Conservation (phyloP, 441 rosid species). For the Metrosideros polymorpha region DNA sequence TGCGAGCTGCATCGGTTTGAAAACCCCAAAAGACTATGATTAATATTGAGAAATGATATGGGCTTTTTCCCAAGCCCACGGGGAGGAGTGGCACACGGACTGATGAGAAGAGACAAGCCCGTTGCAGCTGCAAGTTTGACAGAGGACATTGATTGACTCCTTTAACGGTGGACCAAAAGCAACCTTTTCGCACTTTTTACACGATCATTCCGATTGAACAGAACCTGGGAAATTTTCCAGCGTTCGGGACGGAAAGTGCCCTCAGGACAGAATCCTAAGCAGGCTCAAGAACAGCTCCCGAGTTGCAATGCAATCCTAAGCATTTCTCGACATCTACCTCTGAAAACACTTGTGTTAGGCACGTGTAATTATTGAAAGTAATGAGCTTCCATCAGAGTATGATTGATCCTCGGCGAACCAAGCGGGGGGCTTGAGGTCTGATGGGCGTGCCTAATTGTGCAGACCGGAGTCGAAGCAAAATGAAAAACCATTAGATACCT, state of each 20-base stretch:
- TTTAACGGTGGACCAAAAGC: not conserved
- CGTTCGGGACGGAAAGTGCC: not conserved
- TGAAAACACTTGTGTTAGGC: no score
- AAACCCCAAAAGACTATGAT: not conserved
- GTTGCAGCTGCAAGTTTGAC: not conserved
- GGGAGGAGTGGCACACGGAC: not conserved
- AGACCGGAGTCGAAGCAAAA: not conserved
- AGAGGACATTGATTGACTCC: not conserved
- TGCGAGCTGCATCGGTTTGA: not conserved
- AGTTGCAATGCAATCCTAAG: not conserved
- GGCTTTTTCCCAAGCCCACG: not conserved
- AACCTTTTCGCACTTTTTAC: not conserved
- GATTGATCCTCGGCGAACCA: not conserved
- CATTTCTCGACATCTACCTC: no score
- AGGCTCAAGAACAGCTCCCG: not conserved
- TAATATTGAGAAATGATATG: rapidly evolving
- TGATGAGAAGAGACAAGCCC: not conserved
- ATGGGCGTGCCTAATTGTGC: not conserved
- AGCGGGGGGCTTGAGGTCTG: not conserved
- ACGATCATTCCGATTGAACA: not conserved
- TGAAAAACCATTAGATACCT: not conserved
- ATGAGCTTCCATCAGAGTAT: not conserved
- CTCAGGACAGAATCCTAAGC: not conserved
- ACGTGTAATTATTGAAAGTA: no score
- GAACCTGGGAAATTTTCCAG: not conserved